A percentile compares a stretch with the other conserved stretches of the same genome.
phyloP scores from a whole-genome alignment of 345 rosid species.

The Dipteronia dyeriana region DNA sequence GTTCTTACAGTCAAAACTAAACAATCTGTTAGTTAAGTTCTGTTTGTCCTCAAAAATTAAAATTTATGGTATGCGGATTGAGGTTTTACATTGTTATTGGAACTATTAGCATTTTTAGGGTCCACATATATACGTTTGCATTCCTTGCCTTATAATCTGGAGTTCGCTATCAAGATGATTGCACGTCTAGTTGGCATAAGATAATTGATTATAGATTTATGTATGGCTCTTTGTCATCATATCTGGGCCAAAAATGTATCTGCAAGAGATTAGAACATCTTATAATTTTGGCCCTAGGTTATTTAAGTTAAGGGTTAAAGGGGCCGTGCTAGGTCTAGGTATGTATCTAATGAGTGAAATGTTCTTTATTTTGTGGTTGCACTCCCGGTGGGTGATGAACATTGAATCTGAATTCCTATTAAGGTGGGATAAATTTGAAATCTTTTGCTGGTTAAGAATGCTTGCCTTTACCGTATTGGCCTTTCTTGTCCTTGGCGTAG shows the following conservation, averaged over 20 bases:
- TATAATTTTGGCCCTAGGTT: neutral
- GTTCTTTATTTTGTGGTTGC: neutral
- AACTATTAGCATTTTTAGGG: neutral
- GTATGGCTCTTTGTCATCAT: neutral
- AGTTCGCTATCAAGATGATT: neutral
- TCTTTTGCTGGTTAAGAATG: neutral
- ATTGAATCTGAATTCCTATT: neutral
- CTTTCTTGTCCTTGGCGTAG: neutral
- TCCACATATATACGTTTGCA: neutral
- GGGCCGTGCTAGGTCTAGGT: neutral
- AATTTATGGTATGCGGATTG: neutral
- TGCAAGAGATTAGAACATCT: neutral
- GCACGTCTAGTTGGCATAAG: neutral
- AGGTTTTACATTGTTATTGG: neutral
- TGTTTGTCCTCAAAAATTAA: neutral
- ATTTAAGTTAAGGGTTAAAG: neutral
- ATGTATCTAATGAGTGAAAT: neutral
- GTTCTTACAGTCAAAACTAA: neutral
- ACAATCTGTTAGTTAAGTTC: neutral
- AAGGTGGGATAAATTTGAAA: neutral
- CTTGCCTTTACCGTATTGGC: neutral
- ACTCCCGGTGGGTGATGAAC: neutral
- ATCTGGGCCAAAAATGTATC: neutral
- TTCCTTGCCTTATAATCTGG: neutral
- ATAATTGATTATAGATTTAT: constrained; percentile 2